Evolutionary conservation across 345 rosid genomes (phyloP), one percentile per base, ranked within the genome.

Genomic region (Hypericum androsaemum): DNA sequence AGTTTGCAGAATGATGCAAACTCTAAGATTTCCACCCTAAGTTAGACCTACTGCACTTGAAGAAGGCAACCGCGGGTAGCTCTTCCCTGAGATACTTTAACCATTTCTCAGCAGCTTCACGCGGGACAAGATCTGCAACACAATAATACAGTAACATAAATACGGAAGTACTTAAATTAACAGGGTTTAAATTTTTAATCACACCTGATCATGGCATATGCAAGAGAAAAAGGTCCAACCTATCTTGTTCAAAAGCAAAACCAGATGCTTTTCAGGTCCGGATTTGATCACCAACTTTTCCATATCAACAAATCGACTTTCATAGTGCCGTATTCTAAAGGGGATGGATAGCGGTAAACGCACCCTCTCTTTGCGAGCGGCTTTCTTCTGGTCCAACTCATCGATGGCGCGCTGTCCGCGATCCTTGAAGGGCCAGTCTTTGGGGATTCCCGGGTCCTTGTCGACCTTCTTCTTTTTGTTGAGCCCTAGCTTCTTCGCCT

Each of bases 351-450:
- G n/a, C n/a, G n/a, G 1, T 22, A 22, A 22, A 22, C 32, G 32
- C 81, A 92, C 98, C 90, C 88, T 78, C 60, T 92, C 97, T 63
- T 81, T 92, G 56, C 89, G 89, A 47, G 83, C 94, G 38, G 78
- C 76, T 76, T 85, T 88, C 75, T 88, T 92, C 60, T 74, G 86
- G 71, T 92, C 97, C 45, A 83, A 49, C 53, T 85, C 97, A 59
- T 92, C 97, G 0, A 92, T 48, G 14, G 77, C 97, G 38, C 94
- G 94, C 53, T 95, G 89, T 41, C 97, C 76, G 16, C 94, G 88
- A 54, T 85, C 98, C 89, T 83, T 88, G 67, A 81, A 85, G 45
- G 98, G 98, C 97, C 90, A 88, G 64, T 85, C 98, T 64, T 88
- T 92, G 37, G 98, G 97, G 39, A 88, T 88, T 43, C 94, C 98